Evolutionary conservation across 2,329 filamentous ascomycete genomes (phyloP).

Genomic region (Podosphaera aphanis): DNA sequence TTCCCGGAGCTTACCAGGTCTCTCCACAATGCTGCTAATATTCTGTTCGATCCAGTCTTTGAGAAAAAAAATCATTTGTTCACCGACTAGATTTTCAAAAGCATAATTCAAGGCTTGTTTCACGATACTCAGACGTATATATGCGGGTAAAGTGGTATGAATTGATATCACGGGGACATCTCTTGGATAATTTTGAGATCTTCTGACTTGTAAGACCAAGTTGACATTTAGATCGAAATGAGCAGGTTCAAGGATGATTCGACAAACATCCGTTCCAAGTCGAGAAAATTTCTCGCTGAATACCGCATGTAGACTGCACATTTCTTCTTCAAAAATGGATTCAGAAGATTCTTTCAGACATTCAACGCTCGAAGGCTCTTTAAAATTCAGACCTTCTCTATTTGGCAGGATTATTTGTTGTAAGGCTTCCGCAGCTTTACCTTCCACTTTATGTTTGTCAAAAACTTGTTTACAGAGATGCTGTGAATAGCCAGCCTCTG

Average conservation of each 20-base stretch:
- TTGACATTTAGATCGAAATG: constrained; percentile 29
- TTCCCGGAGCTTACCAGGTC: constrained; percentile 62
- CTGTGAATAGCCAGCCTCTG: constrained; percentile 60
- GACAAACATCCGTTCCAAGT: constrained; percentile 38
- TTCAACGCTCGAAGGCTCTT: constrained; percentile 18
- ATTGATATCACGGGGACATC: constrained; percentile 46
- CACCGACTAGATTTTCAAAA: constrained; percentile 45
- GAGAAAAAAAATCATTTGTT: constrained; percentile 77
- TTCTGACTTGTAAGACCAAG: constrained; percentile 41
- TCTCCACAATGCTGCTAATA: constrained; percentile 58
- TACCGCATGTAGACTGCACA: constrained; percentile 62
- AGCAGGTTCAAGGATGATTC: constrained; percentile 39
- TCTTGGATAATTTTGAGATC: constrained; percentile 50
- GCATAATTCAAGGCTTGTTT: constrained; percentile 54
- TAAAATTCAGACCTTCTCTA: constrained; percentile 17
- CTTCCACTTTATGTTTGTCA: constrained; percentile 49
- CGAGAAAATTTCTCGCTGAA: constrained; percentile 51
- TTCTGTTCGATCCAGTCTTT: constrained; percentile 81
- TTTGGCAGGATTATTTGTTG: constrained; percentile 42
- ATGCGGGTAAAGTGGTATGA: constrained; percentile 52
- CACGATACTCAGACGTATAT: constrained; percentile 76
- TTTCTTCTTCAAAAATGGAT: constrained; percentile 65
- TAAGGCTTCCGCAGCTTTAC: constrained; percentile 52
- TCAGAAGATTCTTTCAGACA: constrained; percentile 27
- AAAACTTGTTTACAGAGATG: constrained; percentile 65